A percentile compares a stretch with the other conserved stretches of the same genome.
Evolutionary conservation across 345 rosid genomes (phyloP).

Genomic region (Hibiscus mutabilis): DNA sequence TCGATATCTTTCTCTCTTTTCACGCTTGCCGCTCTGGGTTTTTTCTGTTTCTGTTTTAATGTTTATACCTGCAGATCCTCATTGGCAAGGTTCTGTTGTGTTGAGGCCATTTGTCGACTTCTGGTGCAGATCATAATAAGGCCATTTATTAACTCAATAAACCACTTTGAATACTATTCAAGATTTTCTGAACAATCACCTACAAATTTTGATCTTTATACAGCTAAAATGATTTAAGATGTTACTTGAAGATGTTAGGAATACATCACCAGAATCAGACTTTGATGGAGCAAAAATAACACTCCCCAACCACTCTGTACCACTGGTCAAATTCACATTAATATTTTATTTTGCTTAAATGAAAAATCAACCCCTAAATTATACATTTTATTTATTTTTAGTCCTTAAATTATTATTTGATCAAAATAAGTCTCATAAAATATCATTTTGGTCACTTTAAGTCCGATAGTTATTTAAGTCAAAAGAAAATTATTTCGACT

Average conservation of each 20-base stretch:
- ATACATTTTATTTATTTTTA: too few relatives aligned
- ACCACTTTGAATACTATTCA: background rate
- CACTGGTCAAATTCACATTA: too few relatives aligned
- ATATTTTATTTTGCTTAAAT: too few relatives aligned
- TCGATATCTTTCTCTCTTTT: constrained; percentile 18
- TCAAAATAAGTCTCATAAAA: too few relatives aligned
- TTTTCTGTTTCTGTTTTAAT: background rate
- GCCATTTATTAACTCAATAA: too few relatives aligned
- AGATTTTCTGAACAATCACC: too few relatives aligned
- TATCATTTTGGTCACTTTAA: too few relatives aligned
- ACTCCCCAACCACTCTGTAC: background rate
- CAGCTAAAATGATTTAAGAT: background rate
- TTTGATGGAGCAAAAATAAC: background rate
- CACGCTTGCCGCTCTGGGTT: constrained; percentile 21
- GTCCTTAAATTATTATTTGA: too few relatives aligned
- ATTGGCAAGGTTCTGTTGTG: constrained; percentile 10
- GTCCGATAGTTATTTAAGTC: too few relatives aligned
- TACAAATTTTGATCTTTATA: too few relatives aligned
- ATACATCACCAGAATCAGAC: background rate
- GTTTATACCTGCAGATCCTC: background rate
- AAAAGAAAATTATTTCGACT: too few relatives aligned
- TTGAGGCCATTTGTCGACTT: constrained; percentile 19
- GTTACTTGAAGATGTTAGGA: background rate
- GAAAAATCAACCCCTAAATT: too few relatives aligned
- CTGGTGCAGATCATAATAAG: background rate